Conservation (phyloP, 306 rosid species). For the Sicyos edulis region DNA sequence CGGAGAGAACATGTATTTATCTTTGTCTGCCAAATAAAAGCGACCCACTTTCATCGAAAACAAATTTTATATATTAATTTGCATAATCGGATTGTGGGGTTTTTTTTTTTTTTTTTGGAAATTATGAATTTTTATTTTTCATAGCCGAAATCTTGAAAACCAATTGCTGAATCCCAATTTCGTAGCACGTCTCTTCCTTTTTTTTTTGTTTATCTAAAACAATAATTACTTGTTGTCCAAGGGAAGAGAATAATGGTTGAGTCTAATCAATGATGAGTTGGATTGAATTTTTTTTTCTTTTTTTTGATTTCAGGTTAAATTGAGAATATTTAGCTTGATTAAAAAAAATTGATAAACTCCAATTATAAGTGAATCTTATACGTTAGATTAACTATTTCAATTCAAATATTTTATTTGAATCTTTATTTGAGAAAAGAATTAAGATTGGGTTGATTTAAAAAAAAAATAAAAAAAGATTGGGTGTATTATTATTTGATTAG, state of each 20-base stretch:
- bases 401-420: too few species aligned
- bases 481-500: too few species aligned
- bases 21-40: conserved; percentile 8
- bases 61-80: neutral
- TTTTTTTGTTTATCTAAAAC: neutral
- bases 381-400: too few species aligned
- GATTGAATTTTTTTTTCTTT: too few species aligned
- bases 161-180: neutral
- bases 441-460: too few species aligned
- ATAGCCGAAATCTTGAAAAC: too few species aligned
- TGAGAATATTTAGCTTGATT: too few species aligned
- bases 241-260: neutral
- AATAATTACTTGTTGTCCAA: neutral
- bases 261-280: neutral
- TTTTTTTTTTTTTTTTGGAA: neutral
- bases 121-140: neutral
- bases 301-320: too few species aligned
- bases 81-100: conserved; percentile 8
- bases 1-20: conserved; percentile 20
- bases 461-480: too few species aligned
- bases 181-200: conserved; percentile 26
- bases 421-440: too few species aligned
- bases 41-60: conserved; percentile 20
- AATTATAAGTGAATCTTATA: too few species aligned
- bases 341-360: too few species aligned